Conservation (phyloP, 164 flowering plant species). For the Magnolia kwangsiensis region DNA sequence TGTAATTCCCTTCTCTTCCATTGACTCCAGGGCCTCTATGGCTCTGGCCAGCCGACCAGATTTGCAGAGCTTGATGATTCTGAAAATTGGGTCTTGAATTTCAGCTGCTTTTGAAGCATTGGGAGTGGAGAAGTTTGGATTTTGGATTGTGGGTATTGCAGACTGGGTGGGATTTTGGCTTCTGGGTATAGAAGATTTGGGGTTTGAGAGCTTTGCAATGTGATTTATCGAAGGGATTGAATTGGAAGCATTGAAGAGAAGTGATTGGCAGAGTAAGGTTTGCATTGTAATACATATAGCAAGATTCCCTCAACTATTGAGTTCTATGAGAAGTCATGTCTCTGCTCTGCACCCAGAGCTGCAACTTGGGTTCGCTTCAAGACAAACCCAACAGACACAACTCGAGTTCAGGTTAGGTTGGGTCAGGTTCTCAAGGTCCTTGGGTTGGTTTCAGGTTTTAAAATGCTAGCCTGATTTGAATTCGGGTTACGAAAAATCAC, state of each 20-base stretch:
- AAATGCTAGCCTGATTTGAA: too few relatives aligned
- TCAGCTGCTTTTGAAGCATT: neutral
- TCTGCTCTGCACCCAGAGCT: too few relatives aligned
- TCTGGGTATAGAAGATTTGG: neutral
- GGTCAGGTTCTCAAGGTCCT: too few relatives aligned
- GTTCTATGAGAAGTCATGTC: too few relatives aligned
- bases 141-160: neutral
- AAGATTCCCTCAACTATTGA: neutral
- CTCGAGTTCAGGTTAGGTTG: too few relatives aligned
- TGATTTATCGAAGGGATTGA: neutral
- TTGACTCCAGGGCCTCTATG: neutral
- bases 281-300: neutral
- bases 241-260: neutral
- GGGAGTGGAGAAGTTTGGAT: neutral
- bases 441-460: too few relatives aligned
- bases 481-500: too few relatives aligned
- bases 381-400: too few relatives aligned
- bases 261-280: neutral
- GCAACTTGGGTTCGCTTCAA: too few relatives aligned
- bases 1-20: neutral
- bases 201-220: neutral
- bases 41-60: constrained; percentile 1
- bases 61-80: constrained; percentile 1
- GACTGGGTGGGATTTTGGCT: too few relatives aligned
- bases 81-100: neutral